phyloP scores from a whole-genome alignment of 371 early-diverging fungal species.

The Mucor saturninus region DNA sequence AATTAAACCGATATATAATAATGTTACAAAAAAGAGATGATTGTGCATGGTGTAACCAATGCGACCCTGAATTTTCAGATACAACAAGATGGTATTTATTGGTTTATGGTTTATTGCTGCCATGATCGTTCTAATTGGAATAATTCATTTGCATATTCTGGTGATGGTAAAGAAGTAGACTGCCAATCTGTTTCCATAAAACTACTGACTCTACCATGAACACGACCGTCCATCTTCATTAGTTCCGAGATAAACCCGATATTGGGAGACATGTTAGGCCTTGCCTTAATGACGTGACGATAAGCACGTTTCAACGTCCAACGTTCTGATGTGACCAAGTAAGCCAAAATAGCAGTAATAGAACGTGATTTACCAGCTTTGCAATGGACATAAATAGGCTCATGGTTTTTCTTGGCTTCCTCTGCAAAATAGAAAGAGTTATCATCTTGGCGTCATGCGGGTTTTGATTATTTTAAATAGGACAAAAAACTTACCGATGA shows the following conservation, averaged over 20 bases:
- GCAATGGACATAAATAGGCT: constrained; percentile 83
- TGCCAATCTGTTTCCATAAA: constrained; percentile 53
- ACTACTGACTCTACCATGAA: constrained; percentile 58
- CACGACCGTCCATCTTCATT: constrained; percentile 72
- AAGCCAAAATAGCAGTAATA: constrained; percentile 79
- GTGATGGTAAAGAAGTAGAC: constrained; percentile 21
- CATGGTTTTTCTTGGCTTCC: constrained; percentile 50
- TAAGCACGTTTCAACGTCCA: constrained; percentile 80
- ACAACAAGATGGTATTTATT: not conserved
- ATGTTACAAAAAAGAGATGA: too few species aligned
- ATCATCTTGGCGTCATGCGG: too few species aligned
- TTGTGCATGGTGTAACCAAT: not conserved
- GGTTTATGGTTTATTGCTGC: constrained; percentile 6
- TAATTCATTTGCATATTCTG: constrained; percentile 26
- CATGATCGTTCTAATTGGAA: constrained; percentile 26
- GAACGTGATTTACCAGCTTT: constrained; percentile 86
- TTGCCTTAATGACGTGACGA: constrained; percentile 67
- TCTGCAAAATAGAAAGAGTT: constrained; percentile 23
- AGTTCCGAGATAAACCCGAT: constrained; percentile 85
- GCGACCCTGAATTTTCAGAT: not conserved
- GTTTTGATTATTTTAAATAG: too few species aligned
- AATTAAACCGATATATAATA: too few species aligned
- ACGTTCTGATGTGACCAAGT: constrained; percentile 67
- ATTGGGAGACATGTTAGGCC: constrained; percentile 83
- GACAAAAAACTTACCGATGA: constrained; percentile 56